These are phyloP conservation scores for Alternaria rosae DNA, from an alignment of 2,329 filamentous ascomycete species.

Conservation along the genomic window DNA sequence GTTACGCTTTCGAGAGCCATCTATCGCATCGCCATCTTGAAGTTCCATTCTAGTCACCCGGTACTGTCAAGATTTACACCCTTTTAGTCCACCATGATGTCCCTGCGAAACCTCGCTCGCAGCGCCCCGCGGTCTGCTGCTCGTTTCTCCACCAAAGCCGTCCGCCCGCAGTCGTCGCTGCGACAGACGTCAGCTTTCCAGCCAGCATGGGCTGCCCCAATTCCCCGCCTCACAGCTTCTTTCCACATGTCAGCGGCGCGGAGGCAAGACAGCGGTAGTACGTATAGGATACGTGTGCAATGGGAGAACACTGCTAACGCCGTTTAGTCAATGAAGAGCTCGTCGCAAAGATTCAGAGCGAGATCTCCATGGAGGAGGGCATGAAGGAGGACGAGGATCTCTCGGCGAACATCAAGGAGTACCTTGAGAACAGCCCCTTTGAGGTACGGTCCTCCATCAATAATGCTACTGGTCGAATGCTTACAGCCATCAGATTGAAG, in stretches of 20 bases:
- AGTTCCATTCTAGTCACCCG: not conserved
- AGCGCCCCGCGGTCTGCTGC: slow-evolving; percentile 53
- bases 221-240: slow-evolving; percentile 45
- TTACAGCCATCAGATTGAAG: slow-evolving; percentile 62
- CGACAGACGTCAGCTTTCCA: slow-evolving; percentile 45
- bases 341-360: slow-evolving; percentile 76
- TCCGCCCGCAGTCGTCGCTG: slow-evolving; percentile 47
- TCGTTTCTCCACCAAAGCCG: slow-evolving; percentile 50
- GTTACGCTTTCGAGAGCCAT: slow-evolving; percentile 21
- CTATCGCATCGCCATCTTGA: slow-evolving; percentile 12
- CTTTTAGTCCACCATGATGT: slow-evolving; percentile 49
- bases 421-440: slow-evolving; percentile 84
- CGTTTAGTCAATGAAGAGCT: slow-evolving; percentile 73
- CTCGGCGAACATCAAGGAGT: slow-evolving; percentile 83
- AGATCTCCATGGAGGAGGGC: slow-evolving; percentile 72
- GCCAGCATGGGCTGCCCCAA: slow-evolving; percentile 42
- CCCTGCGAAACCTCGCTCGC: slow-evolving; percentile 55
- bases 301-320: slow-evolving; percentile 19
- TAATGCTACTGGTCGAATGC: not conserved
- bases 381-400: slow-evolving; percentile 76
- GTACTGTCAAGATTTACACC: slow-evolving; percentile 5
- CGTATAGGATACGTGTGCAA: not conserved
- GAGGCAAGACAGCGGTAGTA: slow-evolving; percentile 46
- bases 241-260: slow-evolving; percentile 54
- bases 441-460: slow-evolving; percentile 60